phyloP scores from a whole-genome alignment of 345 rosid species.

The Microthlaspi erraticum region DNA sequence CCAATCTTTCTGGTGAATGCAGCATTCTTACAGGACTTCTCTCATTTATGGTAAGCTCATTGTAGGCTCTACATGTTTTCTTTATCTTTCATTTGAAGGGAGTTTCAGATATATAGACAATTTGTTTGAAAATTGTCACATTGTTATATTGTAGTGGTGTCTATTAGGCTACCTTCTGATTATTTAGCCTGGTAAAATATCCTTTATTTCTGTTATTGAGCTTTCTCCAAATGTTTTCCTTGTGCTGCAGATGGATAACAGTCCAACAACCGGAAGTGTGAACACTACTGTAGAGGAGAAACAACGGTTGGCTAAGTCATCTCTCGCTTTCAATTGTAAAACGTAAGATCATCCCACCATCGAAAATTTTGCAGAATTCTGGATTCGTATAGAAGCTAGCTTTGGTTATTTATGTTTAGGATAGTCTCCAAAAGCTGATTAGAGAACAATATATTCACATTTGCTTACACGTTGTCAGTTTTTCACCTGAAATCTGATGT shows the following conservation, averaged over 20 bases:
- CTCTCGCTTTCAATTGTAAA: constrained; percentile 94
- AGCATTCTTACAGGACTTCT: constrained; percentile 99
- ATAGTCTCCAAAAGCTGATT: background rate
- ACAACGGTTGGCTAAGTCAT: constrained; percentile 82
- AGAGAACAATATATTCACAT: background rate
- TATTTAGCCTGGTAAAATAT: constrained; percentile 1
- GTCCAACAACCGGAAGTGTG: constrained; percentile 98
- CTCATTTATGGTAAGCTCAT: constrained; percentile 89
- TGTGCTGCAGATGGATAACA: constrained; percentile 79
- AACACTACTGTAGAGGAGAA: constrained; percentile 80
- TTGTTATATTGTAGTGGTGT: constrained; percentile 19
- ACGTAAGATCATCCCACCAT: constrained; percentile 62
- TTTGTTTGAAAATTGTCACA: background rate
- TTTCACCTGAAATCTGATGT: constrained; percentile 17
- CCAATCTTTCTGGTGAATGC: constrained; percentile 44
- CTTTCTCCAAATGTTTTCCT: constrained; percentile 14
- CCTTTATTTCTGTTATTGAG: background rate
- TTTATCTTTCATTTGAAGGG: background rate
- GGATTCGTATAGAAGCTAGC: background rate
- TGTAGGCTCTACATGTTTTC: constrained; percentile 14
- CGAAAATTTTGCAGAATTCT: background rate
- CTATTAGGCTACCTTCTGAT: constrained; percentile 16
- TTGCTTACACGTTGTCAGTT: background rate
- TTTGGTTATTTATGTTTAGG: background rate
- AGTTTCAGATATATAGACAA: constrained; percentile 1